Percentiles rank a stretch among this genome's conserved stretches.
These are phyloP conservation scores for Alternaria sp. DNA, from an alignment of 2,329 filamentous ascomycete species.

Conservation along the genomic window DNA sequence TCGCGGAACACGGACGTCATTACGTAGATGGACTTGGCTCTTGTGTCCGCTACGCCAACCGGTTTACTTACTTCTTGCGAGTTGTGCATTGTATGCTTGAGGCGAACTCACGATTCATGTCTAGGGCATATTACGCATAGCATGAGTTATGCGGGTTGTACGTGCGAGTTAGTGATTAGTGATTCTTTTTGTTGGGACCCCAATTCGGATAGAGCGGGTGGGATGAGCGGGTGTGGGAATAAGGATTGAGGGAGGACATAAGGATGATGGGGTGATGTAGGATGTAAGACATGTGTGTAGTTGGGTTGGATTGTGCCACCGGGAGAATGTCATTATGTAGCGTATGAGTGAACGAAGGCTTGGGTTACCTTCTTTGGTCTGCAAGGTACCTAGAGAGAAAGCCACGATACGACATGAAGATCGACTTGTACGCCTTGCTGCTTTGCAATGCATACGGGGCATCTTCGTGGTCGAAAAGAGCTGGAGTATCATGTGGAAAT, in stretches of 20 bases:
- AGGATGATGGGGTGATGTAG: background rate
- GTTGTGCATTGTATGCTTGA: background rate
- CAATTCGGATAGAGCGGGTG: background rate
- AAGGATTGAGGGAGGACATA: background rate
- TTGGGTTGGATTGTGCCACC: background rate
- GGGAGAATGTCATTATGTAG: background rate
- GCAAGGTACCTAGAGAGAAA: background rate
- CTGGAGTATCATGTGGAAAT: background rate
- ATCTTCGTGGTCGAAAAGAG: background rate
- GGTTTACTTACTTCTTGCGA: background rate
- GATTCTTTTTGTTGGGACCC: background rate
- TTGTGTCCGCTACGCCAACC: background rate
- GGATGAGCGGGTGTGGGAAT: background rate
- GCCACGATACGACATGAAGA: background rate
- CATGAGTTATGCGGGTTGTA: background rate
- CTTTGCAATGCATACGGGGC: background rate
- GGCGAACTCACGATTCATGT: background rate
- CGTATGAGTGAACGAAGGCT: background rate
- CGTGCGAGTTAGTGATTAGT: background rate
- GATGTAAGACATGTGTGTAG: background rate
- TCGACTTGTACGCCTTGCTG: background rate
- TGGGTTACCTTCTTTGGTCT: background rate
- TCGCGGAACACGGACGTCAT: background rate
- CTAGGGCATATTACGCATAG: background rate
- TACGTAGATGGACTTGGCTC: background rate